Base-by-base conservation (phyloP, 345 rosid genomes). In the Lagerstroemia speciosa region DNA sequence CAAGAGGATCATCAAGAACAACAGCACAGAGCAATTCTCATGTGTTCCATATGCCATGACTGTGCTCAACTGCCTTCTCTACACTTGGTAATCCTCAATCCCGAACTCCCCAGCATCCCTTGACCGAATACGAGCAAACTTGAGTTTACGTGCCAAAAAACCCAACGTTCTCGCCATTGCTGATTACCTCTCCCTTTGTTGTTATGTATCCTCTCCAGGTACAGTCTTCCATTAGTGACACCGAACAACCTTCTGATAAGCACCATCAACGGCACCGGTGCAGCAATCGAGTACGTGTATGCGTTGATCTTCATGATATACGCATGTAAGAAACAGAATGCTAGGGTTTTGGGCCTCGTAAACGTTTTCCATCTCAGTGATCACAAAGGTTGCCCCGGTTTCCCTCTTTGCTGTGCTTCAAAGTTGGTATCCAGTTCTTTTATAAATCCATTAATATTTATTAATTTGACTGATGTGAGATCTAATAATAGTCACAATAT, bases 191-290 rank as follows among this genome's bases (percentile, higher is more conserved):
- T 5, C 8, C 17, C 31, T 6, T 5, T 6, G 4, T 3, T 57
- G 62, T n/a, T 2, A 7, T 45, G 14, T 45, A 45, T 45, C 15
- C 50, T 19, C 50, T 5, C 2, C 79, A 80, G 83, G 83, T 80
- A 80, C 34, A 81, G 84, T 1, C 61, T 80, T 19, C 84, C 84
- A 1, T 80, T 80, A 57, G 79, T 80, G 45, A 77, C 84, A 11
- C 73, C 37, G 69, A 61, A 80, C 71, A 80, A 80, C 62, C 15
- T 78, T 14, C 37, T 80, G 63, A 64, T 80, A 34, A 61, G 71
- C 33, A 75, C 79, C 3, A 62, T 80, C 24, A 80, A 73, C 5
- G 84, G 79, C 9, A 65, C 79, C 2, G 84, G 84, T 1, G 66
- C 77, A 10, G 72, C 2, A 16, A 75, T 80, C 60, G 81, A 80